A percentile compares a stretch with the other conserved stretches of the same genome.
phyloP scores from a whole-genome alignment of 768 basidiomycete genomes.

The Chalciporus chontae region DNA sequence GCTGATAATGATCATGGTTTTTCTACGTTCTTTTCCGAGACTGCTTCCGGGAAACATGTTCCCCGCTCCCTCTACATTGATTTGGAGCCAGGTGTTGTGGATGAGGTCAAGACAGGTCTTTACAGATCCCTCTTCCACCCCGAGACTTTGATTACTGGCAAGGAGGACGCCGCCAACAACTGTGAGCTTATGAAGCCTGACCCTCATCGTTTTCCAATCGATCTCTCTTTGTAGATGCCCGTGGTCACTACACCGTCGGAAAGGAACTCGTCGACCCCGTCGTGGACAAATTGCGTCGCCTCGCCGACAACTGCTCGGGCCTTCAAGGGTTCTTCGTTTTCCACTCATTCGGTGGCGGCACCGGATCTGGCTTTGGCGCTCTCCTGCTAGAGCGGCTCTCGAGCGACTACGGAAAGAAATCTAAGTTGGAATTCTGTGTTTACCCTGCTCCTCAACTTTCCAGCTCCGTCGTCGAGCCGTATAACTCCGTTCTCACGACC shows the following conservation, averaged over 20 bases:
- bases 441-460: constrained; percentile 94
- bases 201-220: constrained; percentile 14
- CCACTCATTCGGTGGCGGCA: constrained; percentile 99
- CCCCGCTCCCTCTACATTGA: constrained; percentile 97
- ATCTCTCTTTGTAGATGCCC: constrained; percentile 63
- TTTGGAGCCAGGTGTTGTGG: constrained; percentile 92
- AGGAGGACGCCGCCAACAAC: constrained; percentile 99
- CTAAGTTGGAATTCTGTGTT: constrained; percentile 97
- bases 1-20: constrained; percentile 74
- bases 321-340: constrained; percentile 99
- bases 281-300: constrained; percentile 94
- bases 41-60: constrained; percentile 90
- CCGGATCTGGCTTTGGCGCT: constrained; percentile 98
- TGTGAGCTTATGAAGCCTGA: constrained; percentile 53
- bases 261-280: constrained; percentile 97
- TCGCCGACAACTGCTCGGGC: constrained; percentile 97
- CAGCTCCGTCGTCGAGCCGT: constrained; percentile 97
- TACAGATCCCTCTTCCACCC: constrained; percentile 97
- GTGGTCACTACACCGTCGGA: constrained; percentile 98
- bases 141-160: constrained; percentile 94
- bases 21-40: constrained; percentile 97
- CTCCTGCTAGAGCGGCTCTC: constrained; percentile 96
- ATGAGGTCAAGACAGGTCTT: constrained; percentile 89
- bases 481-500: constrained; percentile 96
- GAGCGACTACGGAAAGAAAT: constrained; percentile 99